phyloP scores from a whole-genome alignment of 768 basidiomycete genomes.

The Phylloporus sp. region DNA sequence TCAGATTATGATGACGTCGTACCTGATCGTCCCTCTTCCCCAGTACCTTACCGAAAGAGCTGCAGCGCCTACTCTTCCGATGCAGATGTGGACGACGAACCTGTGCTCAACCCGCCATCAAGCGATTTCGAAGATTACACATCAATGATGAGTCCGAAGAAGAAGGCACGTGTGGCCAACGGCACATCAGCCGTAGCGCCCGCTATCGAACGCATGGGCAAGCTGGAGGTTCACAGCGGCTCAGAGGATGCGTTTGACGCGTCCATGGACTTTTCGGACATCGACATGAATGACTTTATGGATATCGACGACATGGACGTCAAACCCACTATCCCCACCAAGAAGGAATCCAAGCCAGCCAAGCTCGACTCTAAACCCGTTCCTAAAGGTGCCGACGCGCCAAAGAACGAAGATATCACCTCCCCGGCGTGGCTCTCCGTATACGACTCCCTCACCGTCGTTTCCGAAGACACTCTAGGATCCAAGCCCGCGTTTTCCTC shows the following conservation, averaged over 20 bases:
- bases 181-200: constrained; percentile 45
- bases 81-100: constrained; percentile 23
- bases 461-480: constrained; percentile 57
- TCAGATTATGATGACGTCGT: constrained; percentile 33
- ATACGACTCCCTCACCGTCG: constrained; percentile 65
- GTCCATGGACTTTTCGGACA: constrained; percentile 51
- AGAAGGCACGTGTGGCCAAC: constrained; percentile 47
- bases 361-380: constrained; percentile 16
- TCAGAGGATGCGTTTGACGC: constrained; percentile 47
- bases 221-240: constrained; percentile 53
- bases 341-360: constrained; percentile 11
- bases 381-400: constrained; percentile 5
- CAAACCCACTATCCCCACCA: constrained; percentile 33
- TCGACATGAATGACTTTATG: constrained; percentile 52
- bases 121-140: constrained; percentile 51
- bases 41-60: constrained; percentile 34
- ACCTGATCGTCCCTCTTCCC: constrained; percentile 35
- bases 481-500: constrained; percentile 33
- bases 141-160: constrained; percentile 58
- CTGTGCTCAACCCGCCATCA: constrained; percentile 30
- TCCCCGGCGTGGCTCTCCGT: constrained; percentile 68
- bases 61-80: constrained; percentile 38
- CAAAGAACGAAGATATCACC: constrained; percentile 43
- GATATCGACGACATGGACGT: constrained; percentile 54
- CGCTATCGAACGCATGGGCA: constrained; percentile 51